Percentiles rank a stretch among this genome's conserved stretches.
Evolutionary conservation across 495 filamentous ascomycete genomes (phyloP).

Genomic region (Trichoderma orchidacearum): DNA sequence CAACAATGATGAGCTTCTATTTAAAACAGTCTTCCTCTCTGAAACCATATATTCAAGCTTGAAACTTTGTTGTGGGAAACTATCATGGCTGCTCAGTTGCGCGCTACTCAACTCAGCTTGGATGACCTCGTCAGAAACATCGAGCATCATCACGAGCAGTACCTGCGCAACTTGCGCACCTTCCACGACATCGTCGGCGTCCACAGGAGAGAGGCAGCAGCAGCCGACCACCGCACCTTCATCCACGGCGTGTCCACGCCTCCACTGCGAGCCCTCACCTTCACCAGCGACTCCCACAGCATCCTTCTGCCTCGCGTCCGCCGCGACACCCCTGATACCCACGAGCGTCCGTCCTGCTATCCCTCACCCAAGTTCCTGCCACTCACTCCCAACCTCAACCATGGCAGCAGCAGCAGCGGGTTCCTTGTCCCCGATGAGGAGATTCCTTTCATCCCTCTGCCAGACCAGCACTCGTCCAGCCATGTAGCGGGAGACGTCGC

Average conservation of each 20-base stretch:
- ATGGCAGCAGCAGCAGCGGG: background rate
- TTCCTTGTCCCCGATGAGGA: background rate
- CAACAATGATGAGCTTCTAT: background rate
- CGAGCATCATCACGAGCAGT: slow-evolving; percentile 20
- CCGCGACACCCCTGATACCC: background rate
- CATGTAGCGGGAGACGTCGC: too few species aligned
- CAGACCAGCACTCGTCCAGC: background rate
- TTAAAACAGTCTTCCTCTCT: too few species aligned
- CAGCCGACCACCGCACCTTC: background rate
- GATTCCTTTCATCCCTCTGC: background rate
- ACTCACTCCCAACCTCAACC: background rate
- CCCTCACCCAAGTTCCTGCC: background rate
- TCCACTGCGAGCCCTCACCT: slow-evolving; percentile 7
- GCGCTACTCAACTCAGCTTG: background rate
- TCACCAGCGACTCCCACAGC: slow-evolving; percentile 3
- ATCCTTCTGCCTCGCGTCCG: background rate
- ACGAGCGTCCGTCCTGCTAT: slow-evolving; percentile 3
- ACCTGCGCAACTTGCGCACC: slow-evolving; percentile 17
- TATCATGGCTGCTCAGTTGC: background rate
- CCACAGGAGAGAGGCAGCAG: background rate
- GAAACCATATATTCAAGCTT: too few species aligned
- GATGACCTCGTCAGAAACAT: slow-evolving; percentile 22
- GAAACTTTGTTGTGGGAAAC: too few species aligned
- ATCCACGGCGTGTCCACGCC: slow-evolving; percentile 4
- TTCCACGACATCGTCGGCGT: slow-evolving; percentile 13